Conservation (phyloP, 2,329 filamentous ascomycete genomes). For the Sordariomycetes sp. region DNA sequence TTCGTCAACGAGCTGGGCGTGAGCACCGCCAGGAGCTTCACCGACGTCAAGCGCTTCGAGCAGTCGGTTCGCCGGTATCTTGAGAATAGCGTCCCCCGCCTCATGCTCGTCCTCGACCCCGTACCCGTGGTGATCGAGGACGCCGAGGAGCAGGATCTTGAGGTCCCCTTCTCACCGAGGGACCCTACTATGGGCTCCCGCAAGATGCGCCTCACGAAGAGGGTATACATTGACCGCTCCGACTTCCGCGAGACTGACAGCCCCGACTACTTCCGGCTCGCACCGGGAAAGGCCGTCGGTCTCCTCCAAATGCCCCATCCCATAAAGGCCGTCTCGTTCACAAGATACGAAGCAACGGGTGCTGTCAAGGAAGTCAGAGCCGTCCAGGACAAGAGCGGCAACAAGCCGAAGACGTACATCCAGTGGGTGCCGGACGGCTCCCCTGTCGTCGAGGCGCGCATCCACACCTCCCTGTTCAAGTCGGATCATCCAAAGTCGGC, state of each 20-base stretch:
- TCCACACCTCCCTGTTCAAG: slow-evolving; percentile 79
- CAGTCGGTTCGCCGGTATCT: slow-evolving; percentile 77
- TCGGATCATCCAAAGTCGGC: slow-evolving; percentile 70
- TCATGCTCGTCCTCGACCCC: slow-evolving; percentile 85
- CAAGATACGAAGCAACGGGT: slow-evolving; percentile 52
- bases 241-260: slow-evolving; percentile 70
- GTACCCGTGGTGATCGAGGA: slow-evolving; percentile 75
- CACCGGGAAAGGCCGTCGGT: slow-evolving; percentile 67
- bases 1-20: slow-evolving; percentile 90
- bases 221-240: slow-evolving; percentile 72
- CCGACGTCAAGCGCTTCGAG: slow-evolving; percentile 76
- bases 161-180: slow-evolving; percentile 76
- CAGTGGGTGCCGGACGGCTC: slow-evolving; percentile 75
- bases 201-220: slow-evolving; percentile 57
- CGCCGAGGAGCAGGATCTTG: slow-evolving; percentile 53
- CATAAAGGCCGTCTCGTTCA: slow-evolving; percentile 59
- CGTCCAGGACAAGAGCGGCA: slow-evolving; percentile 56
- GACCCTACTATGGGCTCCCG: slow-evolving; percentile 56
- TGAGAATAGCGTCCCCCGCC: slow-evolving; percentile 74
- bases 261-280: slow-evolving; percentile 69
- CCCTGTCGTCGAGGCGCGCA: slow-evolving; percentile 60
- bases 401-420: slow-evolving; percentile 72
- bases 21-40: slow-evolving; percentile 69
- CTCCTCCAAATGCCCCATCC: slow-evolving; percentile 62
- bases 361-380: slow-evolving; percentile 52